phyloP scores from a whole-genome alignment of 2,329 filamentous ascomycete species.

The Calonectria montana region DNA sequence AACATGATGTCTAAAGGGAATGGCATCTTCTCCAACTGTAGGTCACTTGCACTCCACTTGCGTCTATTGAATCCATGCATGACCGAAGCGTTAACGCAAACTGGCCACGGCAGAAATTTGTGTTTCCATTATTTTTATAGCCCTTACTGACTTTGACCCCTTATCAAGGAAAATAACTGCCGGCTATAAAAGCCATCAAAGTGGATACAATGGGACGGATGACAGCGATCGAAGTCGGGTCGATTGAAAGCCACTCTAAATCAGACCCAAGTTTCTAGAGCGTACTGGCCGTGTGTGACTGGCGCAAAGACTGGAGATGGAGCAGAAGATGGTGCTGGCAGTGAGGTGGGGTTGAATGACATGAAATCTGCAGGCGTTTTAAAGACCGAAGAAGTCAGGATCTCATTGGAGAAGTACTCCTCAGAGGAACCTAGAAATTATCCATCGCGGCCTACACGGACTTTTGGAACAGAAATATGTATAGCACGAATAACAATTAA shows the following conservation, averaged over 20 bases:
- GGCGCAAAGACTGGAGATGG: not conserved
- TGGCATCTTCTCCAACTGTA: conserved; percentile 23
- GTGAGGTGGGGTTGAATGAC: conserved; percentile 22
- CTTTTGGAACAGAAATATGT: conserved; percentile 9
- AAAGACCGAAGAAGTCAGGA: conserved; percentile 28
- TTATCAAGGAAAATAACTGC: conserved; percentile 19
- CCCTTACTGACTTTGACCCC: conserved; percentile 27
- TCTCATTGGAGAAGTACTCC: conserved; percentile 14
- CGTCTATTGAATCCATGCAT: not conserved
- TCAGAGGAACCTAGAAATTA: not conserved
- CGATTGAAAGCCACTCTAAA: not conserved
- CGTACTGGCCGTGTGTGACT: conserved; percentile 15
- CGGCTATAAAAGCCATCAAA: conserved; percentile 1
- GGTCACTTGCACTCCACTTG: not conserved
- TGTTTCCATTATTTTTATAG: conserved; percentile 30
- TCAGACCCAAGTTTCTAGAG: not conserved
- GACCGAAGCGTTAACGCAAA: not conserved
- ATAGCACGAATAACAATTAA: not conserved
- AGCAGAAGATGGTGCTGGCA: conserved; percentile 9
- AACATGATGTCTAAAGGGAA: conserved; percentile 28
- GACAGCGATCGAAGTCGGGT: not conserved
- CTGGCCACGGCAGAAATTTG: conserved; percentile 28
- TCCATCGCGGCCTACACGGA: not conserved
- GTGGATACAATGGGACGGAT: not conserved
- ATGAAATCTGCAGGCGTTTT: conserved; percentile 7